Conservation (phyloP, 257 asterid species). For the Scutellaria galericulata region DNA sequence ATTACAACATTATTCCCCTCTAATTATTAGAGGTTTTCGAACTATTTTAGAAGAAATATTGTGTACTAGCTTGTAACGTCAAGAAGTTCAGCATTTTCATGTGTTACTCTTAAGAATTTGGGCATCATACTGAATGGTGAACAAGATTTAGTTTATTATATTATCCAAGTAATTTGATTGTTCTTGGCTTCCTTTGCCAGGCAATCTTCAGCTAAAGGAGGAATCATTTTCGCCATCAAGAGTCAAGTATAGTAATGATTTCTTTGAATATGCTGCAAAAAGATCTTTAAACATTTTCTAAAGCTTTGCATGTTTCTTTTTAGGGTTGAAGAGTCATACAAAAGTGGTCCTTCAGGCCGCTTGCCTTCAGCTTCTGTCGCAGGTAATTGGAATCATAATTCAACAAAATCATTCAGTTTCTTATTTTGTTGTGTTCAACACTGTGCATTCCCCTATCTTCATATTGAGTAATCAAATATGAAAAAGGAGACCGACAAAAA, state of each 20-base stretch:
- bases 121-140: slow-evolving; percentile 5
- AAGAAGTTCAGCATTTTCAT: slow-evolving; percentile 13
- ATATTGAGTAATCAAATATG: background rate
- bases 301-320: slow-evolving; percentile 26
- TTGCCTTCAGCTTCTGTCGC: slow-evolving; percentile 57
- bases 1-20: background rate
- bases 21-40: background rate
- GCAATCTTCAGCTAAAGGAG: slow-evolving; percentile 70
- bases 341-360: slow-evolving; percentile 68
- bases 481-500: background rate
- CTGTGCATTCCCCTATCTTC: background rate
- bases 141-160: background rate
- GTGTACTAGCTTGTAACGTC: background rate
- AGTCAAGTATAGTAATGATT: slow-evolving; percentile 63
- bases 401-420: background rate
- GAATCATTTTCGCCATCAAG: slow-evolving; percentile 69
- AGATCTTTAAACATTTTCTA: slow-evolving; percentile 38
- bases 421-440: background rate
- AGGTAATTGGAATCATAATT: slow-evolving; percentile 48
- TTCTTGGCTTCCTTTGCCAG: slow-evolving; percentile 52
- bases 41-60: background rate
- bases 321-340: slow-evolving; percentile 78
- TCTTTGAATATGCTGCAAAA: slow-evolving; percentile 23
- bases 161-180: slow-evolving; percentile 27
- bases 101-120: background rate